Conservation (phyloP, 768 basidiomycete genomes). For the Epithele typhae region DNA sequence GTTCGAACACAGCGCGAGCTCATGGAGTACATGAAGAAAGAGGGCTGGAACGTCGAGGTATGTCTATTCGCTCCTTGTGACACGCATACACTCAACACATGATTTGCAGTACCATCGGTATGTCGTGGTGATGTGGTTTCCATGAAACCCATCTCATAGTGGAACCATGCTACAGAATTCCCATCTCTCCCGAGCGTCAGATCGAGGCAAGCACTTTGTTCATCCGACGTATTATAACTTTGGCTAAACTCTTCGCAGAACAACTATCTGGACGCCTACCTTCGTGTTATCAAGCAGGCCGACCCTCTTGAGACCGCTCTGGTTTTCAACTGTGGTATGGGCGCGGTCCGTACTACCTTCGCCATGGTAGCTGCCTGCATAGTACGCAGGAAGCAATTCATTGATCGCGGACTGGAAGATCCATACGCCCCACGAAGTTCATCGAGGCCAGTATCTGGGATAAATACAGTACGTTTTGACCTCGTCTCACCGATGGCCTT, state of each 20-base stretch:
- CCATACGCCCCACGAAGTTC: constrained; percentile 56
- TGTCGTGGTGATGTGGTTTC: too few relatives aligned
- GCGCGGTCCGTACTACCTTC: constrained; percentile 93
- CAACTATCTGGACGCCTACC: constrained; percentile 93
- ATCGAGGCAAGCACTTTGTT: constrained; percentile 61
- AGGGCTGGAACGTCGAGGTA: constrained; percentile 94
- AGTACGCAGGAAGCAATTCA: constrained; percentile 67
- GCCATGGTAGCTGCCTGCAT: constrained; percentile 95
- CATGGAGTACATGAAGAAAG: constrained; percentile 69
- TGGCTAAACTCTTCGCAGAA: constrained; percentile 42
- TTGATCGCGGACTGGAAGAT: constrained; percentile 63
- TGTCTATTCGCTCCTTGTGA: constrained; percentile 22
- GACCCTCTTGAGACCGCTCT: constrained; percentile 80
- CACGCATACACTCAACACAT: constrained; percentile 2
- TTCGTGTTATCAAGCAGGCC: constrained; percentile 70
- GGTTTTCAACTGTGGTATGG: constrained; percentile 96
- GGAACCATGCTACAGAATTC: constrained; percentile 56
- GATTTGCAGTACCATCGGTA: constrained; percentile 68
- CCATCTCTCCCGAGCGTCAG: constrained; percentile 89
- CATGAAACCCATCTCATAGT: too few relatives aligned
- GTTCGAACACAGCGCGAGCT: constrained; percentile 88
- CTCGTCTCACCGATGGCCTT: background rate
- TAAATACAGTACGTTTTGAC: constrained; percentile 40
- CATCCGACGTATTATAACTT: background rate
- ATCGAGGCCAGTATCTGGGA: constrained; percentile 28